Evolutionary conservation across 108 stramenopile genomes (phyloP).

Genomic region (Chaetoceros muelleri): DNA sequence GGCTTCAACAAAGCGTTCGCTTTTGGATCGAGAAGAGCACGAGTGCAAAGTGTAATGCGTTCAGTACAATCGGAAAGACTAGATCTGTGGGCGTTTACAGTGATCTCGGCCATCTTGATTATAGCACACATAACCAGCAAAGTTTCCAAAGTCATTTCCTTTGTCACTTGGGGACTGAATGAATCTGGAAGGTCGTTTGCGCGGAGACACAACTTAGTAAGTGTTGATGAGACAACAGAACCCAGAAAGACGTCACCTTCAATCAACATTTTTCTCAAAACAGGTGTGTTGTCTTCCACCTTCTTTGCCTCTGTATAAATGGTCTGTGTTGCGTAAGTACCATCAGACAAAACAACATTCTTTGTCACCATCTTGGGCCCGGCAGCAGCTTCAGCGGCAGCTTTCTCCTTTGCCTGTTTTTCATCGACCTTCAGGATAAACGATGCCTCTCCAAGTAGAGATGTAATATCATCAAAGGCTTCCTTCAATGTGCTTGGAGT

Average conservation of each 20-base stretch:
- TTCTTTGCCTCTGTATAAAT: slow-evolving; percentile 53
- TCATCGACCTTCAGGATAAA: slow-evolving; percentile 52
- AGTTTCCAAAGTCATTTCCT: slow-evolving; percentile 66
- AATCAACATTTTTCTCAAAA: slow-evolving; percentile 80
- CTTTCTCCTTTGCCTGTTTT: slow-evolving; percentile 54
- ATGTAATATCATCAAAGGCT: slow-evolving; percentile 68
- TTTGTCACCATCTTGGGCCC: slow-evolving; percentile 79
- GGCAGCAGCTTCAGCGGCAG: slow-evolving; percentile 38
- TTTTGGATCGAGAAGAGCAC: slow-evolving; percentile 85
- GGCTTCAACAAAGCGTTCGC: slow-evolving; percentile 52
- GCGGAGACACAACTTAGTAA: slow-evolving; percentile 91
- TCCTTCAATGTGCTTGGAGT: slow-evolving; percentile 38
- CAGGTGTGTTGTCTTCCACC: slow-evolving; percentile 52
- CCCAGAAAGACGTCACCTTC: slow-evolving; percentile 93
- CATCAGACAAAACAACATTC: slow-evolving; percentile 96
- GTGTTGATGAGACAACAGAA: slow-evolving; percentile 64
- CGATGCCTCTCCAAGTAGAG: slow-evolving; percentile 72
- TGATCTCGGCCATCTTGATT: slow-evolving; percentile 78
- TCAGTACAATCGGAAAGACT: slow-evolving; percentile 83
- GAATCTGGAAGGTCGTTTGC: slow-evolving; percentile 32
- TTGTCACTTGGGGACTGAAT: slow-evolving; percentile 32
- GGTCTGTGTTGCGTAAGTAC: slow-evolving; percentile 98
- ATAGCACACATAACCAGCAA: slow-evolving; percentile 79
- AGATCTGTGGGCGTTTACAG: slow-evolving; percentile 64
- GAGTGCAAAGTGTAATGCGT: slow-evolving; percentile 77